Base-by-base conservation (phyloP, 139 green algal genomes). In the Mychonastes homosphaera region DNA sequence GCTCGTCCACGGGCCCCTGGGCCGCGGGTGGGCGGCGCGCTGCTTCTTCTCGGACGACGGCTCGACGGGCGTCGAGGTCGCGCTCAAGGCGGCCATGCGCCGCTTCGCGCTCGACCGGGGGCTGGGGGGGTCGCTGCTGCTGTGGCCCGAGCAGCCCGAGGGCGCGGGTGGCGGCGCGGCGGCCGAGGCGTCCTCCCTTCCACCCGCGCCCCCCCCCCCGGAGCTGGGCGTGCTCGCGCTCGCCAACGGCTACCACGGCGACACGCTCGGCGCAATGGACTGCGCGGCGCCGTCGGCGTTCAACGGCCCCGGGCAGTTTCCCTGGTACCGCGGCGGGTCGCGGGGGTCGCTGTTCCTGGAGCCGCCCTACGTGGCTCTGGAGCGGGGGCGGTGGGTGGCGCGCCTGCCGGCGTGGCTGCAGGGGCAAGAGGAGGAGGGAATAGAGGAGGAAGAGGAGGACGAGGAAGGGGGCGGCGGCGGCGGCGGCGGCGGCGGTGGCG, bases 181-280 rank as follows among this genome's bases (percentile, higher is more conserved):
- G 24, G 32, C 32, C 15, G 63, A 36, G 60, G 62, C 43, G 62
- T 67, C 38, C 41, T 69, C 50, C 16, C 19, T 15, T n/a, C 43
- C 9, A 30, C 46, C 8, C 6, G 46, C 21, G 46, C 46, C 7
- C 9, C 16, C 13, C 27, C 16, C 43, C 12, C 43, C 27, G 43
- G 27, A 7, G 8, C 16, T 21, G 7, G 12, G 18, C 26, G 87
- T 98, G 29, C 35, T 98, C 15, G 89, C 78, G 0, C 75, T 97
- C 27, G 58, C 71, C 8, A 82, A 87, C 50, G 82, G 72, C 1
- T 99, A 99, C 70, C 92, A 99, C 68, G 92, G 92, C 10, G 92
- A 99, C 75, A 99, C 92, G 0, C 75, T 98, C 44, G 92, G 88
- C 0, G 76, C 82, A 9, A 95, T 96, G 87, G 86, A 94, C 63